Conservation (phyloP, 305 asterid genomes). For the Fraxinus ornus region DNA sequence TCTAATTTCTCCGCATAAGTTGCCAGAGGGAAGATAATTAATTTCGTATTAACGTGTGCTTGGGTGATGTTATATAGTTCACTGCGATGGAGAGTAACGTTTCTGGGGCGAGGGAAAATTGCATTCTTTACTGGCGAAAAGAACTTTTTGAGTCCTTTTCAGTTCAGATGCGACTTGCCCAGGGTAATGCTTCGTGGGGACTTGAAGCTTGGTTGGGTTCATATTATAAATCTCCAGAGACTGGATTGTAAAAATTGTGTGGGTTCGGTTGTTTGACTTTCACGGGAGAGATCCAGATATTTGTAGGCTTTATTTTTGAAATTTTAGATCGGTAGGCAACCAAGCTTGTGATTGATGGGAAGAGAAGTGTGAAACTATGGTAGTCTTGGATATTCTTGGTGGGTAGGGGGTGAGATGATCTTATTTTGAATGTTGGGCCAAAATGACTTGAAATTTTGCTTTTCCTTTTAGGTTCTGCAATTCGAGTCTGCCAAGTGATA, state of each 20-base stretch:
- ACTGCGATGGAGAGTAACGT: not conserved
- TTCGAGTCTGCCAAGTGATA: conserved; percentile 73
- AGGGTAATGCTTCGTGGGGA: conserved; percentile 6
- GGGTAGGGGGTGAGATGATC: not conserved
- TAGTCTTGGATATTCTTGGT: not conserved
- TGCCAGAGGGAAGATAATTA: not conserved
- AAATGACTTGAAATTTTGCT: conserved; percentile 25
- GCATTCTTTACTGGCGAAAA: not conserved
- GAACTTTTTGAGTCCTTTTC: not conserved
- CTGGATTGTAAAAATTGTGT: not conserved
- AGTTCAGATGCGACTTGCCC: not conserved
- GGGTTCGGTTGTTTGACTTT: not conserved
- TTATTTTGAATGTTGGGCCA: conserved; percentile 4
- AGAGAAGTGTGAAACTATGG: not conserved
- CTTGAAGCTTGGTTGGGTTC: not conserved
- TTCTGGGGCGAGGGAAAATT: conserved; percentile 9
- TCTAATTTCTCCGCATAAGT: not conserved
- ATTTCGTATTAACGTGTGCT: not conserved
- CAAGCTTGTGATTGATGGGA: not conserved
- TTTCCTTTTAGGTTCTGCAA: conserved; percentile 63
- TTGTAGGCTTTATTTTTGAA: conserved; percentile 3
- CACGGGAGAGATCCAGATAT: not conserved
- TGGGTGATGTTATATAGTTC: not conserved
- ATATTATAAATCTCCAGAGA: conserved; percentile 4
- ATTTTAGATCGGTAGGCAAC: not conserved